Conservation (phyloP, 352 stramenopile species). For the Aphanomyces stellatus region DNA sequence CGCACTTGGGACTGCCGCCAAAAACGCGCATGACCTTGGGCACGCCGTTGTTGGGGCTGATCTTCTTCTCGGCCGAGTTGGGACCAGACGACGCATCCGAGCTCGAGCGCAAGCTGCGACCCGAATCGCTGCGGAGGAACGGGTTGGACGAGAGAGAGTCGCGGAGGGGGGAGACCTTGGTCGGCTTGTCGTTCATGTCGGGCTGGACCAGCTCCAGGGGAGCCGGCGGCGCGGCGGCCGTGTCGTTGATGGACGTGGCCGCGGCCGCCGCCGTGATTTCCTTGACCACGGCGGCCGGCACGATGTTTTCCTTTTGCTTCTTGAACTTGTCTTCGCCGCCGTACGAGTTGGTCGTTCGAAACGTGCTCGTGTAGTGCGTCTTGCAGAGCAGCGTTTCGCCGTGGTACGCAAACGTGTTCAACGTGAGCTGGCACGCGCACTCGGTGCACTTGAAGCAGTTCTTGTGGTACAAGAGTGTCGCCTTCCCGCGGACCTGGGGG, state of each 20-base stretch:
- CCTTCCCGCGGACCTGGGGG: conserved; percentile 13
- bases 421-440: conserved; percentile 24
- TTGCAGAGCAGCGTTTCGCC: conserved; percentile 24
- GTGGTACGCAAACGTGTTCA: conserved; percentile 25
- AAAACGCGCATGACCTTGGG: conserved; percentile 13
- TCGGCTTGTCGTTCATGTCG: neutral
- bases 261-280: conserved; percentile 2
- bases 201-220: neutral
- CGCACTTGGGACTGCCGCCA: conserved; percentile 19
- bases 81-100: neutral
- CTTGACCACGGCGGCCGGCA: conserved; percentile 2
- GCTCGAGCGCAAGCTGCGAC: neutral
- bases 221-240: neutral
- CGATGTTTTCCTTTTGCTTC: conserved; percentile 20
- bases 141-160: conserved; percentile 12
- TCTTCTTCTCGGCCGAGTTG: neutral
- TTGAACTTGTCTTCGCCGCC: conserved; percentile 23
- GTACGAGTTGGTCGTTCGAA: conserved; percentile 22
- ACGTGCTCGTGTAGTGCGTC: conserved; percentile 25
- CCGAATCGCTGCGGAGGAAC: conserved; percentile 9
- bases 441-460: conserved; percentile 26
- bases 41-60: conserved; percentile 8
- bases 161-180: conserved; percentile 3
- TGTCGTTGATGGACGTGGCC: neutral
- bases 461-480: conserved; percentile 24